Evolutionary conservation across 2,329 filamentous ascomycete genomes (phyloP), one percentile per base, ranked within the genome.

Genomic region (Huntiella bhutanensis): DNA sequence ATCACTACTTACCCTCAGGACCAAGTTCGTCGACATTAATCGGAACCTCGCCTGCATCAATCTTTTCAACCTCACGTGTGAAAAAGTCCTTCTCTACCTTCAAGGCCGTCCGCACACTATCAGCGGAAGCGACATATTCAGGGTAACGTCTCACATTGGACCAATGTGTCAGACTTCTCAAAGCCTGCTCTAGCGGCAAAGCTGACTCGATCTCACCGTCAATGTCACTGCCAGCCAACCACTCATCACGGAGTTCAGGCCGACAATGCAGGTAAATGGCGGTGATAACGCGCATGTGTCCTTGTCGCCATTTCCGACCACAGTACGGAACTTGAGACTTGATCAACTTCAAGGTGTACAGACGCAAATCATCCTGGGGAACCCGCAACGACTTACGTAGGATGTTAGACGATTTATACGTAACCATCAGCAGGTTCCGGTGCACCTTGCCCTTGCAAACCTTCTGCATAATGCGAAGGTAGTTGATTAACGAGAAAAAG

Each of bases 291-390:
- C 88, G 82, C 91, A 98, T 98, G 62, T 98, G 96, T 54, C 78
- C 79, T 64, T 96, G 91, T 11, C 91, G 79, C 91, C 91, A 98
- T 65, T 98, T 98, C 38, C 91, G 80, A 16, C 91, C 88, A 61
- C 88, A 96, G 67, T 94, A 98, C 1, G 91, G 91, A 4, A 98
- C 91, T 62, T 98, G 91, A 51, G 86, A 91, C 63, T 98, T 98
- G 77, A 96, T 96, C 0, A 98, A 72, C 63, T 98, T 98, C 54
- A 98, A 74, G 0, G 91, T 94, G 65, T 96, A 96, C 38, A 94
- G 77, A 4, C 91, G 78, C 36, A 98, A 70, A 56, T 85, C 74
- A 2, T 79, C 80, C 56, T 98, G 85, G 0, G 88, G 88, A 16
- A 95, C 81, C 54, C 91, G 88, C 12, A 98, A 75, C 4, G 82